Evolutionary conservation across 208 protist species (phyloP), one percentile per base, ranked within the genome.

Genomic region (Trypanosoma vivax): DNA sequence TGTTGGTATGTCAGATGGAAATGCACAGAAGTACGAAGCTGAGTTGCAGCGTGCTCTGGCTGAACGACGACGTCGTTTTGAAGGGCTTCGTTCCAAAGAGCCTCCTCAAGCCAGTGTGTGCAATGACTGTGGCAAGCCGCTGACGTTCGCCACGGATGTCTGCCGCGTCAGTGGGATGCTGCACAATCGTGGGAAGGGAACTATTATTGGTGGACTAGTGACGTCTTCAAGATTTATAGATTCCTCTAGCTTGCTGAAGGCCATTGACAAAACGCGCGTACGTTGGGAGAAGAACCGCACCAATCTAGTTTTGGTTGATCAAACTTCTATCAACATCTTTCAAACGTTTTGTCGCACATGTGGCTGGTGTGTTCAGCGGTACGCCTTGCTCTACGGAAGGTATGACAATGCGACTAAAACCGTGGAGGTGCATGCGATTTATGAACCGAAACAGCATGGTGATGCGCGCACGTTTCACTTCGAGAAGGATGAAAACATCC

Each of bases 361-460:
- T 42, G 70, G 84, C 40, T 90, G 84, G 81, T 63, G 71, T 21
- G 18, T 92, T 60, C 79, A 92, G 66, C 79, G 83, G 10, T 90
- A 90, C 61, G 88, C 82, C 27, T 75, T 92, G 31, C 60, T 95
- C 27, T 95, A 95, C 65, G 88, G 88, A 30, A 67, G 48, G 6
- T 84, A 82, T 65, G 72, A 89, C 37, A 54, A 18, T 9, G 54
- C 35, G 1, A 42, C 38, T 7, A 50, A 62, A 19, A 67, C 56
- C 7, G 41, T 92, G 14, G 79, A 91, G 53, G 77, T 89, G 45
- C 88, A 95, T 64, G 72, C 84, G 25, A 58, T 92, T 4, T 95
- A 95, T 55, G 88, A 95, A 61, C 84, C 84, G 0, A 74, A 92
- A 70, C 83, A 92, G 68, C 62, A 75, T 31, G 80, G 83, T 29